Conservation (phyloP, 2,329 filamentous ascomycete genomes). For the Spiromastix sp. region DNA sequence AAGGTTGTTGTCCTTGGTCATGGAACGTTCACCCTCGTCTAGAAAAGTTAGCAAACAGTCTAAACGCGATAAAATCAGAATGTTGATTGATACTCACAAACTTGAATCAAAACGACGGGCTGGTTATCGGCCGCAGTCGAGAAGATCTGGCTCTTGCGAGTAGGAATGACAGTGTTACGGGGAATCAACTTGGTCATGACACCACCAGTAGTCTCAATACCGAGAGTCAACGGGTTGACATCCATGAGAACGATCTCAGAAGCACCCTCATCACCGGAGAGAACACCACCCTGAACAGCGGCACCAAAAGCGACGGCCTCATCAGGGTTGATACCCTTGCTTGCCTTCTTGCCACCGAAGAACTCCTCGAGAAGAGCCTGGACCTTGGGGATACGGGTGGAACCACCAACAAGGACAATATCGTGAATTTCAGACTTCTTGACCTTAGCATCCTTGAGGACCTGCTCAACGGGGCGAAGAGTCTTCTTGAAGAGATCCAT, state of each 20-base stretch:
- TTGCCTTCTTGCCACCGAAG: conserved; percentile 91
- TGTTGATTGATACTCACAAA: conserved; percentile 43
- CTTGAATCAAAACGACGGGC: conserved; percentile 88
- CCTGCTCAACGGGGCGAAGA: conserved; percentile 96
- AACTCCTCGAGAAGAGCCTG: conserved; percentile 89
- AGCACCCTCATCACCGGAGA: conserved; percentile 77
- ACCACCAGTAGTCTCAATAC: conserved; percentile 94
- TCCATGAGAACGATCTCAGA: conserved; percentile 86
- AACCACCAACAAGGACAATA: conserved; percentile 96
- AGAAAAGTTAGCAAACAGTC: conserved; percentile 12
- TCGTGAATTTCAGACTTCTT: conserved; percentile 93
- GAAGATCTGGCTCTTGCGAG: conserved; percentile 96
- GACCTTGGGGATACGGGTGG: conserved; percentile 98
- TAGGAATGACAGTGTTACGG: conserved; percentile 89
- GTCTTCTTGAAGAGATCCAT: conserved; percentile 99
- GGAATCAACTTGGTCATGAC: conserved; percentile 97
- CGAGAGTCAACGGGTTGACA: conserved; percentile 89
- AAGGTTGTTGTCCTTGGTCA: conserved; percentile 95
- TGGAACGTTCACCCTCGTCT: conserved; percentile 76
- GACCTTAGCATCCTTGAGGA: conserved; percentile 94
- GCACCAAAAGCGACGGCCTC: conserved; percentile 98
- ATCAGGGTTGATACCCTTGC: conserved; percentile 99
- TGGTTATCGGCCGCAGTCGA: conserved; percentile 95
- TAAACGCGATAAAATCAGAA: neutral
- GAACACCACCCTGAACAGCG: conserved; percentile 90